Evolutionary conservation across 2,329 filamentous ascomycete genomes (phyloP), one percentile per base, ranked within the genome.

Genomic region (Juglanconis sp.): DNA sequence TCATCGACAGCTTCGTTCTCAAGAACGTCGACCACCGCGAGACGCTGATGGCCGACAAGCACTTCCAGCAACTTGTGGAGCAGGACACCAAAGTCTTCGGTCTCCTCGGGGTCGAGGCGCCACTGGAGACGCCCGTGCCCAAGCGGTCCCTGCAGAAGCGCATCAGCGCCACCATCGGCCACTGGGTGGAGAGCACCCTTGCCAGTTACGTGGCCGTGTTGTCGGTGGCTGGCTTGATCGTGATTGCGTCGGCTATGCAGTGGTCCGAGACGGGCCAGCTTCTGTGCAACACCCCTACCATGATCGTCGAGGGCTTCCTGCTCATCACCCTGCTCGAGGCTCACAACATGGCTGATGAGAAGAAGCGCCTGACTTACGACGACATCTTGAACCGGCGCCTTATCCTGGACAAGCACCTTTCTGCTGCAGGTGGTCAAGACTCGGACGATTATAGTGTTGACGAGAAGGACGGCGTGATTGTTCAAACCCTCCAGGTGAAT

Each of bases 1-100:
- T 79, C 53, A 70, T 75, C 36, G 77, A 79, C 63, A 74, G 75
- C 32, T 80, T 80, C 60, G 71, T 80, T 13, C 70, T 80, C 11
- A 74, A 76, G 40, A 79, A 80, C 56, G 69, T 80, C 11, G 74
- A 79, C 54, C 63, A 66, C 59, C 68, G 70, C 36, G 63, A 66
- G 61, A 60, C 63, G 1, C n/a, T 52, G 50, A 53, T 65, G 59
- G 60, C 64, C 5, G 63, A 67, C 46, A 61, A 65, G 15, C 66
- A 70, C 48, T 71, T 72, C 52, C 35, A 58, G n/a, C 42, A 59
- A 53, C 59, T 71, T 5, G 38, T 59, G 1, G 47, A 59, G 6
- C 59, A 65, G 15, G 69, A 70, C 48, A 35, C 44, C 11, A 57
- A 52, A 13, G 48, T 69, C 32, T 65, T 69, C 36, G 40, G 63